Percentiles rank a stretch among this genome's conserved stretches.
phyloP scores from a whole-genome alignment of 371 early-diverging fungal genomes.

The Zychaea mexicana region DNA sequence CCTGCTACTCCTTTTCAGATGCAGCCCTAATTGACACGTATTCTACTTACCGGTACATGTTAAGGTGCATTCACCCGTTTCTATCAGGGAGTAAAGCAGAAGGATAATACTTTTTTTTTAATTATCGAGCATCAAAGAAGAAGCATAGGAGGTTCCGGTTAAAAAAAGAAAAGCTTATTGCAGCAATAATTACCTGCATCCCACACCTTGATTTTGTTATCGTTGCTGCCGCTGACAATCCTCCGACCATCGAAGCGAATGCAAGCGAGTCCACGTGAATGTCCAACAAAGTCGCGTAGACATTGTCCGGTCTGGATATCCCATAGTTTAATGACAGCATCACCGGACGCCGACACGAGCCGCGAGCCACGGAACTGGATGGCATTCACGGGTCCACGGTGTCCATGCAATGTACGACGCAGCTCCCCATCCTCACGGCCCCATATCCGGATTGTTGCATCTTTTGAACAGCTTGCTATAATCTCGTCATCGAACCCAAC shows the following conservation, averaged over 20 bases:
- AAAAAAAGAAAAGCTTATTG: neutral
- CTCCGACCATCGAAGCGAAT: conserved; percentile 90
- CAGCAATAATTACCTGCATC: conserved; percentile 58
- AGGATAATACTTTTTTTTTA: neutral
- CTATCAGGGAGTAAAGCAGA: conserved; percentile 4
- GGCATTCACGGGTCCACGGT: conserved; percentile 88
- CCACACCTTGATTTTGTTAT: conserved; percentile 95
- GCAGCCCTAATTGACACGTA: neutral
- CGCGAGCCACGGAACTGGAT: conserved; percentile 70
- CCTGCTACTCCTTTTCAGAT: neutral
- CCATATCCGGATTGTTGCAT: conserved; percentile 90
- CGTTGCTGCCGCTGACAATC: conserved; percentile 93
- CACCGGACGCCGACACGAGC: conserved; percentile 88
- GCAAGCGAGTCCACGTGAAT: conserved; percentile 88
- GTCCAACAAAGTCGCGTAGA: conserved; percentile 73
- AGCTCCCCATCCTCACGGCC: conserved; percentile 55
- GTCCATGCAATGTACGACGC: conserved; percentile 73
- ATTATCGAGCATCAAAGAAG: neutral
- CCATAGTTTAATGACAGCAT: conserved; percentile 88
- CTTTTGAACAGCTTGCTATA: conserved; percentile 92
- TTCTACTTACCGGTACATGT: conserved; percentile 43
- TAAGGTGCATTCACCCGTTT: conserved; percentile 74
- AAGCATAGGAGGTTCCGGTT: neutral
- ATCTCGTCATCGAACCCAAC: conserved; percentile 73
- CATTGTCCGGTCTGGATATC: conserved; percentile 69